A percentile compares a stretch with the other conserved stretches of the same genome.
phyloP scores from a whole-genome alignment of 768 basidiomycete species.

The Pisolithus microcarpus region DNA sequence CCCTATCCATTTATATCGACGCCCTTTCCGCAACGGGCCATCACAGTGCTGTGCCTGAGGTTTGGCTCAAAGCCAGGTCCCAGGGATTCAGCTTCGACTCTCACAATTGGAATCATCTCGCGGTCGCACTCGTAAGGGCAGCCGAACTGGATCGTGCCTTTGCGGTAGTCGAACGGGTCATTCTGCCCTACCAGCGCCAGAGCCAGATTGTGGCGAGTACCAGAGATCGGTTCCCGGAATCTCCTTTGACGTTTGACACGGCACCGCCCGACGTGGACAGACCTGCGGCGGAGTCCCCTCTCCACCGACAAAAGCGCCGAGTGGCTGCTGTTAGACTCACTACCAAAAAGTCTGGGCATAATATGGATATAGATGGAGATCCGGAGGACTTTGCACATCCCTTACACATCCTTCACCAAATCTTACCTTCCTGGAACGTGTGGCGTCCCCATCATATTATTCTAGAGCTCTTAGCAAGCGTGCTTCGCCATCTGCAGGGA shows the following conservation, averaged over 20 bases:
- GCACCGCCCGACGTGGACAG: slow-evolving; percentile 17
- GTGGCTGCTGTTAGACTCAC: slow-evolving; percentile 15
- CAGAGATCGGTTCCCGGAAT: slow-evolving; percentile 27
- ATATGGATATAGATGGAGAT: slow-evolving; percentile 9
- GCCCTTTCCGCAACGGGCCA: slow-evolving; percentile 56
- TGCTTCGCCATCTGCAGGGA: slow-evolving; percentile 40
- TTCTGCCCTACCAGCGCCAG: slow-evolving; percentile 50
- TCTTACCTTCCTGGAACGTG: slow-evolving; percentile 54
- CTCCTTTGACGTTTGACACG: slow-evolving; percentile 36
- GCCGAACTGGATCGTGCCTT: slow-evolving; percentile 82
- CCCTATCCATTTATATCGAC: slow-evolving; percentile 79
- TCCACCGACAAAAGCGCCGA: slow-evolving; percentile 23
- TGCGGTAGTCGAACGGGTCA: slow-evolving; percentile 69
- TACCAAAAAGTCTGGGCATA: slow-evolving; percentile 9
- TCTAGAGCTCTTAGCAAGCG: slow-evolving; percentile 40
- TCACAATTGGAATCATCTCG: slow-evolving; percentile 88
- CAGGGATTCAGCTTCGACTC: slow-evolving; percentile 75
- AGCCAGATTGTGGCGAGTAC: slow-evolving; percentile 12
- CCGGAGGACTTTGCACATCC: slow-evolving; percentile 49
- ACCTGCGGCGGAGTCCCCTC: slow-evolving; percentile 23
- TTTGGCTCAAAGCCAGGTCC: slow-evolving; percentile 59
- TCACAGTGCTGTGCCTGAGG: slow-evolving; percentile 52
- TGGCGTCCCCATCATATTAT: slow-evolving; percentile 59
- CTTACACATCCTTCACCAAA: slow-evolving; percentile 53
- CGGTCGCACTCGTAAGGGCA: slow-evolving; percentile 66